Evolutionary conservation across 2,329 filamentous ascomycete species (phyloP).

Genomic region (Allantophomopsis lycopodina): DNA sequence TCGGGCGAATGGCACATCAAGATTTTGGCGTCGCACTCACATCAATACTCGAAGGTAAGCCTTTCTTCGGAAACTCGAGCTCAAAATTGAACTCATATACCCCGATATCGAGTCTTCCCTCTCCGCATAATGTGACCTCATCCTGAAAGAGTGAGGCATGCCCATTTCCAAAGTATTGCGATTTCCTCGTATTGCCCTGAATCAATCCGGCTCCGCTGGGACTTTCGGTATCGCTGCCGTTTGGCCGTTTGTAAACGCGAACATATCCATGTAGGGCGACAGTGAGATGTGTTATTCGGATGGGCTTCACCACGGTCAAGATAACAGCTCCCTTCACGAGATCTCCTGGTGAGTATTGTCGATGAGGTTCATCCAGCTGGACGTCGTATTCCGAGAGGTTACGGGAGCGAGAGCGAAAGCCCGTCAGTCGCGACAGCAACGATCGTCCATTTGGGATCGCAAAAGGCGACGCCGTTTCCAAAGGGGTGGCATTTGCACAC

Average conservation of each 20-base stretch:
- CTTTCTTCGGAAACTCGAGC: slow-evolving; percentile 52
- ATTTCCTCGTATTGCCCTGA: slow-evolving; percentile 21
- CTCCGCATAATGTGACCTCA: slow-evolving; percentile 66
- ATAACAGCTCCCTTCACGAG: slow-evolving; percentile 59
- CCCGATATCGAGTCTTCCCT: slow-evolving; percentile 60
- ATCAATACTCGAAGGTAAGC: slow-evolving; percentile 84
- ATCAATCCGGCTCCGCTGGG: slow-evolving; percentile 4
- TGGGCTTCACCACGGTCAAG: slow-evolving; percentile 57
- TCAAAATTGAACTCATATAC: slow-evolving; percentile 72
- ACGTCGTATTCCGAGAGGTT: slow-evolving; percentile 70
- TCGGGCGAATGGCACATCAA: background rate
- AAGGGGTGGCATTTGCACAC: slow-evolving; percentile 16
- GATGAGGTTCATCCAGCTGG: slow-evolving; percentile 62
- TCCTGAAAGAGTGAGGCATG: slow-evolving; percentile 74
- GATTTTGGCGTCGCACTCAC: slow-evolving; percentile 36
- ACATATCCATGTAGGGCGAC: slow-evolving; percentile 69
- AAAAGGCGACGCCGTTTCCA: slow-evolving; percentile 8
- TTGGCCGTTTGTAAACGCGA: slow-evolving; percentile 58
- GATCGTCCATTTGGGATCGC: slow-evolving; percentile 12
- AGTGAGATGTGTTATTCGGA: slow-evolving; percentile 68
- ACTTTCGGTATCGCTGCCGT: slow-evolving; percentile 31
- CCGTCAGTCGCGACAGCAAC: slow-evolving; percentile 27
- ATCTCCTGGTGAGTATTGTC: slow-evolving; percentile 63
- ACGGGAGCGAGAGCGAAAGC: slow-evolving; percentile 32
- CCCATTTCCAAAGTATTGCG: slow-evolving; percentile 59